Base-by-base conservation (phyloP, 257 asterid genomes). In the Lycium ferocissimum region DNA sequence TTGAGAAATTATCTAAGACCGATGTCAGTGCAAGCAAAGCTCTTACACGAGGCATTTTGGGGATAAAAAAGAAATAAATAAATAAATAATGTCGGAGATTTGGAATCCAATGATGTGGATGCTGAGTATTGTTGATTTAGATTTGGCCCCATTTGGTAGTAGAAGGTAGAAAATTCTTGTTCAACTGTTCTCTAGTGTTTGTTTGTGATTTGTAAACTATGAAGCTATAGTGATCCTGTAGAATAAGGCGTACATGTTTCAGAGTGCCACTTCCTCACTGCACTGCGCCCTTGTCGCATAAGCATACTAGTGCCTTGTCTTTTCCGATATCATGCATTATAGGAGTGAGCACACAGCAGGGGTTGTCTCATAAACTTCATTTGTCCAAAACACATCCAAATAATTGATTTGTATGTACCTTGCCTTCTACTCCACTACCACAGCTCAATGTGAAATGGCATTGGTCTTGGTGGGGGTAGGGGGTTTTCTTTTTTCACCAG, bases 321-420 rank as follows among this genome's bases (percentile, higher is more conserved):
- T 73, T 73, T 73, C 61, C 20, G 49, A 49, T 14, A 47, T 14
- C 81, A 75, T 49, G 81, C 43, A 49, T 75, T 75, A 49, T 47
- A 26, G 61, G 20, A 47, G 81, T 49, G 20, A 75, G 43, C 58
- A 47, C 81, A 75, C 20, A 49, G 58, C 61, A 47, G 20, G 20
- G 61, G 7, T 47, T 51, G n/a, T 20, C 43, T 75, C 49, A 75
- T 57, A 75, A 75, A 75, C 61, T 49, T 75, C 61, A 49, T 75
- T 75, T 75, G 81, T 47, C 22, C 43, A 75, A 47, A 47, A 20
- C 43, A 49, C 43, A 75, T 47, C 81, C 17, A 1, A 75, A 22
- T 43, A 56, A 43, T 22, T 47, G 81, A 12, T 26, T 75, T 73
- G 18, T 73, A n/a, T 75, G 20, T 47, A 51, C 12, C 81, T 47